These are phyloP conservation scores for Posidonia australis DNA, from an alignment of 106 monocot species.

Conservation along the genomic window DNA sequence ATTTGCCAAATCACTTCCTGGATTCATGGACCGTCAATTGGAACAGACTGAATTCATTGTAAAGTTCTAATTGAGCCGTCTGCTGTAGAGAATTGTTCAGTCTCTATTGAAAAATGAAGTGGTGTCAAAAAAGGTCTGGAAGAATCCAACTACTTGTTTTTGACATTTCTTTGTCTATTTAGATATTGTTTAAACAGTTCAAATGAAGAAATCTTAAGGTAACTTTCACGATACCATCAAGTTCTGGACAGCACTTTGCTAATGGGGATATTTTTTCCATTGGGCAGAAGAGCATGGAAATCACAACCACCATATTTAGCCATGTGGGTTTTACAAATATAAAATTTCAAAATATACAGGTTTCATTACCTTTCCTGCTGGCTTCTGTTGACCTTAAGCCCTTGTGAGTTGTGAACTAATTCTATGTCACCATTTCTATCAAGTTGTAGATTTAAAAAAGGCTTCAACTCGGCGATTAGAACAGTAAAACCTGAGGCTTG, in stretches of 20 bases:
- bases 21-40: background rate
- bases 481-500: too few relatives aligned
- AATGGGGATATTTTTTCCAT: background rate
- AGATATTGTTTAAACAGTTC: background rate
- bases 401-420: too few relatives aligned
- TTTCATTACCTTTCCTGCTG: background rate
- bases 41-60: background rate
- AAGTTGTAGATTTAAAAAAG: too few relatives aligned
- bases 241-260: background rate
- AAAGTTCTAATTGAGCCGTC: background rate
- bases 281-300: background rate
- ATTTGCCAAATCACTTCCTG: too few relatives aligned
- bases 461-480: too few relatives aligned
- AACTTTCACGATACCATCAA: background rate
- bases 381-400: background rate
- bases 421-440: too few relatives aligned
- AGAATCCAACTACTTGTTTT: background rate
- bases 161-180: background rate
- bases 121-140: slow-evolving; percentile 10
- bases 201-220: background rate
- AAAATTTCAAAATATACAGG: background rate
- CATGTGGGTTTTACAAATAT: background rate
- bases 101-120: background rate
- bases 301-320: background rate
- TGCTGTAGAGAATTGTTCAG: too few relatives aligned